phyloP scores from a whole-genome alignment of 805 yeast species.

The Yamadazyma insecticola region DNA sequence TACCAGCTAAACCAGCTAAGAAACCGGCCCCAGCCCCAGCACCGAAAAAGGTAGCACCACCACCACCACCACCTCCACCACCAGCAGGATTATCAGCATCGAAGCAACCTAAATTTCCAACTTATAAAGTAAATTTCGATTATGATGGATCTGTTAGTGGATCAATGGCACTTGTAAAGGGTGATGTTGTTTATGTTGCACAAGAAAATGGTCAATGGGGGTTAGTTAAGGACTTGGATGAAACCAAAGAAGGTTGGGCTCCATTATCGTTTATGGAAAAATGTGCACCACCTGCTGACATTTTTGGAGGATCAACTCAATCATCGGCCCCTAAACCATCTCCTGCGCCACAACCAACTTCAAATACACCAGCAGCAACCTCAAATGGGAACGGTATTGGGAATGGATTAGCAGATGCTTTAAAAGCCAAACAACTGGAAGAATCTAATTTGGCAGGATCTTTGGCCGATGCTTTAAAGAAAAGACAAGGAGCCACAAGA shows the following conservation, averaged over 20 bases:
- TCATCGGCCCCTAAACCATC: conserved; percentile 24
- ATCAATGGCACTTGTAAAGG: conserved; percentile 72
- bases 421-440: conserved; percentile 57
- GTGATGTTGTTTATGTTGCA: conserved; percentile 66
- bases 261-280: conserved; percentile 86
- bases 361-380: conserved; percentile 10
- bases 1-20: conserved; percentile 10
- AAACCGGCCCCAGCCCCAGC: conserved; percentile 28
- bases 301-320: conserved; percentile 16
- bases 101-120: conserved; percentile 63
- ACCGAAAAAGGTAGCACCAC: conserved; percentile 46
- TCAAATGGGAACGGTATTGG: conserved; percentile 23
- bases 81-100: conserved; percentile 65
- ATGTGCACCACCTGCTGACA: conserved; percentile 43
- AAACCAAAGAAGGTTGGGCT: conserved; percentile 89
- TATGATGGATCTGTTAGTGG: conserved; percentile 84
- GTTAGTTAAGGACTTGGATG: conserved; percentile 73
- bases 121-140: conserved; percentile 81
- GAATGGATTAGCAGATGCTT: conserved; percentile 65
- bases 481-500: conserved; percentile 59
- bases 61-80: conserved; percentile 48
- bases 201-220: conserved; percentile 92
- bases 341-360: conserved; percentile 27
- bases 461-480: conserved; percentile 81
- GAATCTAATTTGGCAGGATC: conserved; percentile 73